phyloP scores from a whole-genome alignment of 2,329 filamentous ascomycete species.

The Pseudofabraea citricarpa region DNA sequence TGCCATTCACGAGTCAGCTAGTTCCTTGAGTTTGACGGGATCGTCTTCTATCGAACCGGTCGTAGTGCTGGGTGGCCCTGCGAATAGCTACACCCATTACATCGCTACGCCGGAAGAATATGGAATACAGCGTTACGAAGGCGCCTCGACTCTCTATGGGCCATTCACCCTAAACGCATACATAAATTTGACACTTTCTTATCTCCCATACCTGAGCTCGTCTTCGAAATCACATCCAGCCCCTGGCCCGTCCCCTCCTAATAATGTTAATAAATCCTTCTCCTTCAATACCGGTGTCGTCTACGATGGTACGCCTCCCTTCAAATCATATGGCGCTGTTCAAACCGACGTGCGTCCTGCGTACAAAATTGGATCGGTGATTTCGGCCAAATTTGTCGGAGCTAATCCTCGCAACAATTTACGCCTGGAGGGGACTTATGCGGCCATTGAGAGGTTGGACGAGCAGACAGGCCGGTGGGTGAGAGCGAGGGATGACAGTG shows the following conservation, averaged over 20 bases:
- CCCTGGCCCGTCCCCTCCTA: constrained; percentile 63
- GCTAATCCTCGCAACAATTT: constrained; percentile 91
- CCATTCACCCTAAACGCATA: constrained; percentile 79
- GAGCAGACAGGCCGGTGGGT: constrained; percentile 50
- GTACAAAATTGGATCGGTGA: constrained; percentile 56
- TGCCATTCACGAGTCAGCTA: constrained; percentile 53
- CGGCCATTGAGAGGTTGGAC: constrained; percentile 63
- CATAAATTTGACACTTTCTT: constrained; percentile 76
- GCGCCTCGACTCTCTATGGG: constrained; percentile 87
- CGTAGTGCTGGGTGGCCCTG: constrained; percentile 84
- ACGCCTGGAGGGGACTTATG: constrained; percentile 71
- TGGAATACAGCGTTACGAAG: constrained; percentile 82
- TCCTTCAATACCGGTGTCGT: constrained; percentile 79
- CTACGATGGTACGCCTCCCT: constrained; percentile 61
- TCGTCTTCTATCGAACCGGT: constrained; percentile 48
- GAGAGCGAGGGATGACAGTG: constrained; percentile 64
- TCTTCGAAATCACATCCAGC: constrained; percentile 38
- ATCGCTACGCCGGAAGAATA: constrained; percentile 77
- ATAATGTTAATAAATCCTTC: constrained; percentile 71
- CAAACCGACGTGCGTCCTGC: constrained; percentile 45
- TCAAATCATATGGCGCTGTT: constrained; percentile 67
- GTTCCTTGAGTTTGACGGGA: constrained; percentile 32
- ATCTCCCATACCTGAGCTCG: constrained; percentile 60
- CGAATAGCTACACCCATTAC: constrained; percentile 84
- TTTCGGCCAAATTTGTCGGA: constrained; percentile 70